phyloP scores from a whole-genome alignment of 768 basidiomycete species.

The Rubroboletus pulcherrimus region DNA sequence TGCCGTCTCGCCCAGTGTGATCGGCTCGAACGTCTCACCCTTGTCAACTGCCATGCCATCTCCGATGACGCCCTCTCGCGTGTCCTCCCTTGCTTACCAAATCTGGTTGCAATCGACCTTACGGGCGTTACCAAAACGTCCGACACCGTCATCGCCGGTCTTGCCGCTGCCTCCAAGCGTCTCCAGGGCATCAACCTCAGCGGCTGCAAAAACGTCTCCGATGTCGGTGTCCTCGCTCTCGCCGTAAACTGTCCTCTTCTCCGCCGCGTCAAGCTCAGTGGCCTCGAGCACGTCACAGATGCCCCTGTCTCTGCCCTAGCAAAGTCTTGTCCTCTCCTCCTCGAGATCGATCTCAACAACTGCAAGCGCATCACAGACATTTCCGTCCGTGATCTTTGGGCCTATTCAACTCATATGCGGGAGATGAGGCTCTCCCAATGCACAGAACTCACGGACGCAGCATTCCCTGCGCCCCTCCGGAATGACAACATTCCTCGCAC shows the following conservation, averaged over 20 bases:
- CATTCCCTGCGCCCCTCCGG: constrained; percentile 73
- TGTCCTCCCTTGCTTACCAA: constrained; percentile 67
- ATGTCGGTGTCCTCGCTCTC: constrained; percentile 71
- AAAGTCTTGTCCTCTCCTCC: constrained; percentile 73
- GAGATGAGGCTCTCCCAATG: constrained; percentile 88
- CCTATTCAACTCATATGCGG: constrained; percentile 74
- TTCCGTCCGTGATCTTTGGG: constrained; percentile 81
- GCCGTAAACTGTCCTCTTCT: constrained; percentile 73
- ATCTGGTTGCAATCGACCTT: constrained; percentile 83
- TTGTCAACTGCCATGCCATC: constrained; percentile 72
- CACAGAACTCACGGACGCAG: constrained; percentile 71
- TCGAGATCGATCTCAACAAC: constrained; percentile 91
- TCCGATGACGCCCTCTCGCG: constrained; percentile 58
- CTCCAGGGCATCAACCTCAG: constrained; percentile 91
- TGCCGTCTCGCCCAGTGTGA: constrained; percentile 67
- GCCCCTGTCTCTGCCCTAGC: constrained; percentile 71
- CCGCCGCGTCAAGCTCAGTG: constrained; percentile 85
- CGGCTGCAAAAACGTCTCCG: constrained; percentile 77
- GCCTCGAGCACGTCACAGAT: constrained; percentile 74
- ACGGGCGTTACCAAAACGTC: constrained; percentile 66
- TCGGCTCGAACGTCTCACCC: constrained; percentile 83
- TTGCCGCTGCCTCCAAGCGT: constrained; percentile 66
- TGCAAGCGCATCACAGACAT: constrained; percentile 76
- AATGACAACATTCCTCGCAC: constrained; percentile 31
- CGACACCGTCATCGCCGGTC: constrained; percentile 65